A percentile compares a stretch with the other conserved stretches of the same genome.
Evolutionary conservation across 1,284 basidiomycete species (phyloP).

Genomic region (Malassezia arunalokei): DNA sequence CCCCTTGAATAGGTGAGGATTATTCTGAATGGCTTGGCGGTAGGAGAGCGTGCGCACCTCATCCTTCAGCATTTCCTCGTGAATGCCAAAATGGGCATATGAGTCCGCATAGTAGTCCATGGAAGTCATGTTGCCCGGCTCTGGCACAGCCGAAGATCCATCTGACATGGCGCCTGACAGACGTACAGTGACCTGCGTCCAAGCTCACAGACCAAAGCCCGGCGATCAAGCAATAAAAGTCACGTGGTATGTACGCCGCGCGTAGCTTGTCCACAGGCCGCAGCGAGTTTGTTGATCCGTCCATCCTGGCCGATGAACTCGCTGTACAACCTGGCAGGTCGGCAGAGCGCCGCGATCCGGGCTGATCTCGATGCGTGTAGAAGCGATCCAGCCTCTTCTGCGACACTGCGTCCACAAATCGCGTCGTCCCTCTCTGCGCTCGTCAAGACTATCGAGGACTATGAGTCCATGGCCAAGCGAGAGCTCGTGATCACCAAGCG

Average conservation of each 20-base stretch:
- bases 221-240: no score
- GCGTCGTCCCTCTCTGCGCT: constrained; percentile 32
- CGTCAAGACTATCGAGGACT: constrained; percentile 41
- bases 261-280: no score
- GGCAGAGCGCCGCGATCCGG: constrained; percentile 40
- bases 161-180: constrained; percentile 3
- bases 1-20: constrained; percentile 78
- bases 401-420: constrained; percentile 26
- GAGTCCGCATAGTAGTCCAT: constrained; percentile 45
- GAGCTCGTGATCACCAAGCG: constrained; percentile 41
- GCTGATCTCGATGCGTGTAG: constrained; percentile 35
- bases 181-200: no score
- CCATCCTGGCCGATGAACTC: constrained; percentile 28
- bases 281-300: background rate
- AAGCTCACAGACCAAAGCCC: no score
- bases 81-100: constrained; percentile 46
- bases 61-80: constrained; percentile 92
- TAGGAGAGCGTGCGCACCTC: constrained; percentile 87
- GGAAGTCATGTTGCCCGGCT: constrained; percentile 33
- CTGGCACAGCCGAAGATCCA: background rate
- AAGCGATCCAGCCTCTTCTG: constrained; percentile 15
- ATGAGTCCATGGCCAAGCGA: constrained; percentile 40
- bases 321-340: constrained; percentile 41
- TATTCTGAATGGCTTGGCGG: constrained; percentile 86
- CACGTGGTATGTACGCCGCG: no score